phyloP scores from a whole-genome alignment of 1,139 yeast species.

The Scheffersomyces illinoinensis region DNA sequence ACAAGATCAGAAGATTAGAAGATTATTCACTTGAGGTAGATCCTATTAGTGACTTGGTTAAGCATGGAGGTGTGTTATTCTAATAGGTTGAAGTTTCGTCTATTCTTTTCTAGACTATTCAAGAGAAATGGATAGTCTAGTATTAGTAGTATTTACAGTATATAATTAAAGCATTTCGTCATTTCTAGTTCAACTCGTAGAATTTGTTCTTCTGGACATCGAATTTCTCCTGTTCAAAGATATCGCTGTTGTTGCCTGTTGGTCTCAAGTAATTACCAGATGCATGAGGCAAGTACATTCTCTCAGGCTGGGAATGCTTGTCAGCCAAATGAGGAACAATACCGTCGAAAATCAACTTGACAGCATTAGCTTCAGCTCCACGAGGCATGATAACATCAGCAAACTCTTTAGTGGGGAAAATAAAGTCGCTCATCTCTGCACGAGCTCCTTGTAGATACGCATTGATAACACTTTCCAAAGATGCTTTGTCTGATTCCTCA shows the following conservation, averaged over 20 bases:
- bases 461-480: constrained; percentile 54
- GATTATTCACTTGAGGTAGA: constrained; percentile 46
- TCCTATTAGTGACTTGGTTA: constrained; percentile 45
- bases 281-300: constrained; percentile 10
- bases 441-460: constrained; percentile 67
- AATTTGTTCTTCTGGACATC: constrained; percentile 52
- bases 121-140: neutral
- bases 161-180: neutral
- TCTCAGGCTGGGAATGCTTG: constrained; percentile 20
- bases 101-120: neutral
- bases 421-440: constrained; percentile 73
- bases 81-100: constrained; percentile 1
- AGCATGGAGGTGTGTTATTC: constrained; percentile 14
- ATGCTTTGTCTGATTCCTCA: constrained; percentile 11
- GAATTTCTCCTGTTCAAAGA: constrained; percentile 40
- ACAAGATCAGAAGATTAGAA: constrained; percentile 34
- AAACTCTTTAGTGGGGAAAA: constrained; percentile 71
- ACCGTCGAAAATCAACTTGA: constrained; percentile 75
- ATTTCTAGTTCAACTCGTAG: constrained; percentile 42
- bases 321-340: constrained; percentile 44
- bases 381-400: constrained; percentile 85
- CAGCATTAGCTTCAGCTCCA: constrained; percentile 65
- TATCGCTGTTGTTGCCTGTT: constrained; percentile 15
- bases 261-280: constrained; percentile 26
- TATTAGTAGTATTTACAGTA: neutral